Conservation (phyloP, 495 filamentous ascomycete species). For the Neurospora sp. region DNA sequence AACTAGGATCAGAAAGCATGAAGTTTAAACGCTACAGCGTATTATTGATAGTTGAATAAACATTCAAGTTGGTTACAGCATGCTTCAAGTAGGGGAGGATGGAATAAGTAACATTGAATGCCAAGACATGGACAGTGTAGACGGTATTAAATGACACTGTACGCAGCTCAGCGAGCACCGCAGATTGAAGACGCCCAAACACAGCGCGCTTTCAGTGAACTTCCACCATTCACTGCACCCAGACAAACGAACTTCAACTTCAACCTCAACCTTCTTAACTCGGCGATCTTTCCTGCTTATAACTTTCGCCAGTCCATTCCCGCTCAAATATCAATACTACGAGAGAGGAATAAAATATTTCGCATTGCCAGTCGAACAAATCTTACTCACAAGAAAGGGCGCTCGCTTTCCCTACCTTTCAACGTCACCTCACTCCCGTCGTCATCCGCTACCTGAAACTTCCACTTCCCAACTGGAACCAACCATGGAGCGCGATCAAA, state of each 20-base stretch:
- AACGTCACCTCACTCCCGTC: neutral
- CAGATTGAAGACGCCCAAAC: neutral
- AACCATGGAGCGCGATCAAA: constrained; percentile 1
- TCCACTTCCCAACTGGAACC: too few species aligned
- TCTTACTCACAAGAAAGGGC: neutral
- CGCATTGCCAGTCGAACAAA: neutral
- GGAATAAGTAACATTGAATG: neutral
- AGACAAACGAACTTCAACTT: neutral
- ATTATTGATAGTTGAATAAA: neutral
- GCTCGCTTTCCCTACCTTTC: neutral
- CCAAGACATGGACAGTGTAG: neutral
- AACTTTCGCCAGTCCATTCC: neutral
- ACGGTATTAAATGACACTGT: neutral
- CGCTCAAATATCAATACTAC: neutral
- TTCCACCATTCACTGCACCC: neutral
- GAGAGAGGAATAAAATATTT: neutral
- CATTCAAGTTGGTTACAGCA: neutral
- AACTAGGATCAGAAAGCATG: neutral
- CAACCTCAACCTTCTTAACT: neutral
- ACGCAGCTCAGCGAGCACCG: neutral
- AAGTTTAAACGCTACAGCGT: neutral
- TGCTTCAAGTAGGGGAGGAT: neutral
- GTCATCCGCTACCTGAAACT: neutral
- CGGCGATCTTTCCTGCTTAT: neutral
- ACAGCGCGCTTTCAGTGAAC: neutral